phyloP scores from a whole-genome alignment of 352 stramenopile genomes.

The Pseudoperonospora humuli region DNA sequence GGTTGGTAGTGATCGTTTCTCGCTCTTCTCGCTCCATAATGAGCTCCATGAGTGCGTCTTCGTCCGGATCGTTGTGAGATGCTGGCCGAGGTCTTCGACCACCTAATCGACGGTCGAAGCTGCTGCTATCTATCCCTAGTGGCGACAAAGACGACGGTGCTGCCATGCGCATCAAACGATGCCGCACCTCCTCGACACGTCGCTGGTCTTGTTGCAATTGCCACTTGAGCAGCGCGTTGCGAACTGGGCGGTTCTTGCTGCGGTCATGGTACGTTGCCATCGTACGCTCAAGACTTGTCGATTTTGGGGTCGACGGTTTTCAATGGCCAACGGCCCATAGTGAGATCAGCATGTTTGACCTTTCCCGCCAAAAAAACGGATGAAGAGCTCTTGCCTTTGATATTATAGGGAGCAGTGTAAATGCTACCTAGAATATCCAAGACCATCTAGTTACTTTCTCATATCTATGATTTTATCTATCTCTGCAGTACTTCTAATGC shows the following conservation, averaged over 20 bases:
- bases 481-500: no score
- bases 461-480: no score
- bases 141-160: slow-evolving; percentile 7
- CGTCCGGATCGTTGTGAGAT: slow-evolving; percentile 17
- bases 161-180: slow-evolving; percentile 18
- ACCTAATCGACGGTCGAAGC: slow-evolving; percentile 1
- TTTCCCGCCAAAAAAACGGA: slow-evolving; percentile 9
- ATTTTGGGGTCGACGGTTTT: slow-evolving; percentile 11
- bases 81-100: slow-evolving; percentile 4
- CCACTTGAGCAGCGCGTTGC: slow-evolving; percentile 27
- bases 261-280: slow-evolving; percentile 16
- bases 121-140: slow-evolving; percentile 3
- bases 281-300: not conserved
- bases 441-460: no score
- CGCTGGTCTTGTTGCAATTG: slow-evolving; percentile 19
- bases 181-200: slow-evolving; percentile 12
- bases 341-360: slow-evolving; percentile 13
- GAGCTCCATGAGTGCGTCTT: slow-evolving; percentile 37
- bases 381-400: no score
- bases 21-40: slow-evolving; percentile 27
- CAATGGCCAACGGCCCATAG: slow-evolving; percentile 2
- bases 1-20: slow-evolving; percentile 12
- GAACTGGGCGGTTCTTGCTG: slow-evolving; percentile 15
- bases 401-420: no score
- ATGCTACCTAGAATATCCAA: no score